Conservation (phyloP, 257 asterid species). For the Dorcoceras hygrometricum region DNA sequence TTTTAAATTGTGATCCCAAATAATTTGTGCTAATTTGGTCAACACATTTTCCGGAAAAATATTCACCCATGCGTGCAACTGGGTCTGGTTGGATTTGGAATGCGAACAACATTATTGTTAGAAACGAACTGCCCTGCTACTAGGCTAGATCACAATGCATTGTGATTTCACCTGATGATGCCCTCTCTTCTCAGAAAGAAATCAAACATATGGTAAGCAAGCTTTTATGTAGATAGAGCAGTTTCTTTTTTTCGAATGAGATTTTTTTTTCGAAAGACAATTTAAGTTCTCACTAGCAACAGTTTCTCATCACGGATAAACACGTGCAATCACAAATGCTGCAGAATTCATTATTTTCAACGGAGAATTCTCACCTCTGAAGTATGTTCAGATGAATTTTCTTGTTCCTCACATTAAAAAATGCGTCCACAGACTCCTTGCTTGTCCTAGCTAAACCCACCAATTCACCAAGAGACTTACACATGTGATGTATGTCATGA, state of each 20-base stretch:
- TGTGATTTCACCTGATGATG: neutral
- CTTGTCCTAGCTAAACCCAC: conserved; percentile 32
- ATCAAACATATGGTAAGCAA: neutral
- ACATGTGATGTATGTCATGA: conserved; percentile 31
- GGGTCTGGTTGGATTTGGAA: too few relatives aligned
- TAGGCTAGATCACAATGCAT: neutral
- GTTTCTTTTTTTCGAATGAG: too few relatives aligned
- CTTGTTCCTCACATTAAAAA: neutral
- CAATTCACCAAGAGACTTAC: conserved; percentile 43
- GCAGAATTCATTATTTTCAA: neutral
- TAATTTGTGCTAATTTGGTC: neutral
- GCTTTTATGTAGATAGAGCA: neutral
- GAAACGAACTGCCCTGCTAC: too few relatives aligned
- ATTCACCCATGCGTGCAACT: too few relatives aligned
- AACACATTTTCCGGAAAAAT: neutral
- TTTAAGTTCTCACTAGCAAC: too few relatives aligned
- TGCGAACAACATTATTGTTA: too few relatives aligned
- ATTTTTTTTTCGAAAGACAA: too few relatives aligned
- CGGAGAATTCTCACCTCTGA: neutral
- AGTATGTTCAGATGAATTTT: neutral
- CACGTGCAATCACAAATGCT: neutral
- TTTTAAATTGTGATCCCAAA: neutral
- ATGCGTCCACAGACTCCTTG: neutral
- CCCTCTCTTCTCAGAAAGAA: neutral
- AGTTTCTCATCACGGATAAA: neutral